These are phyloP conservation scores for Saururus chinensis DNA, from an alignment of 164 flowering plant species.

Conservation along the genomic window DNA sequence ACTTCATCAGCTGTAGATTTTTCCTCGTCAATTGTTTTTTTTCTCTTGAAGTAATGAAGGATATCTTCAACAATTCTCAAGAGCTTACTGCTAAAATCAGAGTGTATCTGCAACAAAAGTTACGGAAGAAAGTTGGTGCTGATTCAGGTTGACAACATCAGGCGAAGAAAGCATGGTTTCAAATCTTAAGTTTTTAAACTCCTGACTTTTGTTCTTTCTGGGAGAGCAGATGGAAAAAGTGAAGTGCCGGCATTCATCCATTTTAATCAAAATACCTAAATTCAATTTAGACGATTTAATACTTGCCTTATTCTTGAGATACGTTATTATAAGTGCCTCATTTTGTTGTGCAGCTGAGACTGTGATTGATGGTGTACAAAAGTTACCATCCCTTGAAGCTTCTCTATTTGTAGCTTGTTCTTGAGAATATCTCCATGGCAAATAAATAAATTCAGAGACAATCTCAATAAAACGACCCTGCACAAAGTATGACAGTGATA, in stretches of 20 bases:
- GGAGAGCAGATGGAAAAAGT: not conserved
- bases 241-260: not conserved
- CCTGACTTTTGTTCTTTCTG: not conserved
- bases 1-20: constrained; percentile 15
- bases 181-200: not conserved
- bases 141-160: no score
- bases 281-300: not conserved
- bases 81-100: constrained; percentile 72
- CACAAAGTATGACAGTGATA: constrained; percentile 1
- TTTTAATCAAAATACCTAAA: not conserved
- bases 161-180: no score
- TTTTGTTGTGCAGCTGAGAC: constrained; percentile 58
- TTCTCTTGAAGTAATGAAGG: constrained; percentile 36
- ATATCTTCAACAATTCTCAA: constrained; percentile 56
- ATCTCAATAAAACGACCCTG: constrained; percentile 76
- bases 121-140: not conserved
- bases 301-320: constrained; percentile 60
- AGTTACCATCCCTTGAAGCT: constrained; percentile 29
- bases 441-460: constrained; percentile 74
- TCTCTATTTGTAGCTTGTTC: constrained; percentile 41
- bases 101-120: constrained; percentile 47
- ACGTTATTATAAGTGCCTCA: constrained; percentile 41
- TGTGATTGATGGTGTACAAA: constrained; percentile 83
- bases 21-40: constrained; percentile 23
- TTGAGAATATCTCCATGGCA: constrained; percentile 81